Evolutionary conservation across 2,329 filamentous ascomycete genomes (phyloP), one percentile per base, ranked within the genome.

Genomic region (Emmonsiellopsis sp.): DNA sequence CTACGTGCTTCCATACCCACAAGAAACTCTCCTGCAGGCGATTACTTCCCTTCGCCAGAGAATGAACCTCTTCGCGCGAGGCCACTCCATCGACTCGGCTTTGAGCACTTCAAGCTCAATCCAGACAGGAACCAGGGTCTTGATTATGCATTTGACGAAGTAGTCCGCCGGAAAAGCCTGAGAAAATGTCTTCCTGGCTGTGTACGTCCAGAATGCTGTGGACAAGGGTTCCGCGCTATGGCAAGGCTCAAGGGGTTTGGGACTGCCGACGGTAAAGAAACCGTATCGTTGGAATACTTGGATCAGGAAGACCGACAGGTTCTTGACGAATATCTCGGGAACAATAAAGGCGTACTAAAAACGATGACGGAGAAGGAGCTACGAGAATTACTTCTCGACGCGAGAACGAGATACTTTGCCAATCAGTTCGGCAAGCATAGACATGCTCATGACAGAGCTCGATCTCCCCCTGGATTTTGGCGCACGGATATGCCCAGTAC

Each of bases 391-490:
- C 79, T 95, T 67, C 61, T 89, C n/a, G 80, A 90, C 63, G 91
- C 91, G 10, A 85, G 85, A 64, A 85, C 83, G 0, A 80, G 82
- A 64, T 76, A 84, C 48, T 73, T 94, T 58, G 86, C 91, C 1
- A 84, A 91, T 63, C 79, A 81, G 57, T 83, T 82, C 66, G 90
- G 90, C 5, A 89, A 79, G 65, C 91, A 96, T 69, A 79, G 86
- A 53, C 81, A 92, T 61, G 78, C 83, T 31, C 90, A 86, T 68
- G 80, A 84, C 55, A 80, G 89, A 50, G 78, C 81, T 57, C 76
- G 74, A 44, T 89, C 86, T 8, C 91, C 93, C 10, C 89, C 89
- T 1, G 91, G 90, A 0, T 97, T 89, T 66, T 98, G 93, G 93
- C 79, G 88, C 52, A 80, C 86, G 1, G 92, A 95, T 61, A 95